Base-by-base conservation (phyloP, 2,329 filamentous ascomycete genomes). In the Neonectria magnoliae region DNA sequence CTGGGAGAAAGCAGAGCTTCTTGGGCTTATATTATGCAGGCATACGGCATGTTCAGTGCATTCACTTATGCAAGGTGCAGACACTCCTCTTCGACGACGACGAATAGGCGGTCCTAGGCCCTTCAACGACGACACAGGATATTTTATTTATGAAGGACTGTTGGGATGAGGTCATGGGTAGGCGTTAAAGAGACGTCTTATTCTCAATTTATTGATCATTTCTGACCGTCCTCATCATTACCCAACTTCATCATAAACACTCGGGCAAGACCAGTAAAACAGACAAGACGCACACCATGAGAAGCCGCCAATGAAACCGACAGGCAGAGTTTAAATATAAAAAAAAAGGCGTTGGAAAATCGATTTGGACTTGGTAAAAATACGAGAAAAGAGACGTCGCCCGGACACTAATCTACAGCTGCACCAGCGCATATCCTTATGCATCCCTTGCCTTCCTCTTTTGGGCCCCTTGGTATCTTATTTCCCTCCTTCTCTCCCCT, bases 341-440 rank as follows among this genome's bases (percentile, higher is more conserved):
- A 29, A 44, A 44, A 54, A 47, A 47, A 54, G 51, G 66, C 47
- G 57, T 64, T 66, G 25, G 31, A 51, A 58, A 71, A 58, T 73
- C 38, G 52, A 67, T 65, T 71, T 65, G 53, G 64, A 69, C 60
- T 62, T 59, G 65, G 54, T 45, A 57, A 70, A 67, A 68, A 59
- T 67, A 59, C 70, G 74, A 71, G 59, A 63, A 57, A 69, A 68
- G 31, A 56, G 52, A 65, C 65, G 63, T 68, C 66, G 51, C 65
- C 64, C 58, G 64, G 63, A 68, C 68, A 73, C 64, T 74, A 69
- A 65, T 75, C 66, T 75, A 75, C 67, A 73, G 65, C 64, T 57
- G 64, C 57, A 65, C 67, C 64, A 62, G 60, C 68, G 67, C 62
- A 68, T 68, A 70, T 66, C 59, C 67, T 66, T 63, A 68, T 73